A percentile compares a stretch with the other conserved stretches of the same genome.
Conservation (phyloP, 768 basidiomycete genomes). For the Mycena alexandri region DNA sequence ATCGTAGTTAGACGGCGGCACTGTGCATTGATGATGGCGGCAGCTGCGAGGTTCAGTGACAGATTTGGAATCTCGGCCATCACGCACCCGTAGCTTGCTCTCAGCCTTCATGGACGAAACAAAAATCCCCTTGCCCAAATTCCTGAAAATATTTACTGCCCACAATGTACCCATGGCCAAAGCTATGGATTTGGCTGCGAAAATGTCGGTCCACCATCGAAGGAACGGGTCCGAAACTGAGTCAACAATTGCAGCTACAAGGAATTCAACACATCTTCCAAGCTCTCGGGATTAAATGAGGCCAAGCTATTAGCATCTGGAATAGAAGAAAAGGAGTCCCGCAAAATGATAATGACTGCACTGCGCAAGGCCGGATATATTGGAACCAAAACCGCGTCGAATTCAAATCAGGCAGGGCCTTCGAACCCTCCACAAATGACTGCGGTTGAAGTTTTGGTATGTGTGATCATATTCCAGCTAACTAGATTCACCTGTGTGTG, state of each 20-base stretch:
- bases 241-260: slow-evolving; percentile 69
- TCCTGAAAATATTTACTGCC: slow-evolving; percentile 73
- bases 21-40: too few relatives aligned
- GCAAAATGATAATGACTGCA: slow-evolving; percentile 70
- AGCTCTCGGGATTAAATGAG: slow-evolving; percentile 71
- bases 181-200: slow-evolving; percentile 78
- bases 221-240: slow-evolving; percentile 1
- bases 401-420: slow-evolving; percentile 39
- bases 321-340: slow-evolving; percentile 72
- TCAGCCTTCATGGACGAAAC: slow-evolving; percentile 37
- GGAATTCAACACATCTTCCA: slow-evolving; percentile 70
- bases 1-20: too few relatives aligned
- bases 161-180: slow-evolving; percentile 69
- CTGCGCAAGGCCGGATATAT: slow-evolving; percentile 73
- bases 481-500: slow-evolving; percentile 7
- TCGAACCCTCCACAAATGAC: slow-evolving; percentile 30
- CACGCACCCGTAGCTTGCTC: neutral
- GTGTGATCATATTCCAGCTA: neutral
- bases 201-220: slow-evolving; percentile 62
- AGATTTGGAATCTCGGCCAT: neutral
- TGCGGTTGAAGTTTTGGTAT: slow-evolving; percentile 35
- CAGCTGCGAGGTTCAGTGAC: too few relatives aligned
- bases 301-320: slow-evolving; percentile 69
- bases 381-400: slow-evolving; percentile 47
- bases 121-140: slow-evolving; percentile 73